Percentiles rank a stretch among this genome's conserved stretches.
Evolutionary conservation across 192 early-diverging fungal genomes (phyloP).

Genomic region (Linnemannia exigua): DNA sequence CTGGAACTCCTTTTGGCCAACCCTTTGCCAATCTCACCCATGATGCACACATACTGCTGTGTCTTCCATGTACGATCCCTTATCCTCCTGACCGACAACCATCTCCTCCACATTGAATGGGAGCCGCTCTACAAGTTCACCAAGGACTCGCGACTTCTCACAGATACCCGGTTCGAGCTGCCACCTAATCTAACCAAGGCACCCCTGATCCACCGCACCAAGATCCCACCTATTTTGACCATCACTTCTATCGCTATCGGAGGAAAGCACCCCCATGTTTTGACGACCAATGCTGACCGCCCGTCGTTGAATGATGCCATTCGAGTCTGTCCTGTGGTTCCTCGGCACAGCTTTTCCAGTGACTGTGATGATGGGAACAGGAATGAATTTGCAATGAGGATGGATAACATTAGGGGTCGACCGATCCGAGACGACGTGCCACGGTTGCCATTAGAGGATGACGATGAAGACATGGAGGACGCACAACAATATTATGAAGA

Average conservation of each 20-base stretch:
- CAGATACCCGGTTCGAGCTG: slow-evolving; percentile 35
- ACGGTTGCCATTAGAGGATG: background rate
- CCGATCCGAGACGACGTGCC: background rate
- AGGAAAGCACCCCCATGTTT: slow-evolving; percentile 40
- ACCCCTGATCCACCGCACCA: slow-evolving; percentile 34
- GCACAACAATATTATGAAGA: background rate
- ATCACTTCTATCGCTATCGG: slow-evolving; percentile 54
- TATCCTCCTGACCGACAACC: slow-evolving; percentile 40
- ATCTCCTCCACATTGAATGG: slow-evolving; percentile 48
- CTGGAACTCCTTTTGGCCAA: slow-evolving; percentile 22
- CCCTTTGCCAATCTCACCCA: slow-evolving; percentile 14
- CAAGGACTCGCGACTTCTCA: slow-evolving; percentile 8
- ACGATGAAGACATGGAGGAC: slow-evolving; percentile 2
- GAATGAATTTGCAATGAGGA: background rate
- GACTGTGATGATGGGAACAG: background rate
- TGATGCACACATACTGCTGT: slow-evolving; percentile 25
- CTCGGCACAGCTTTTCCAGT: background rate
- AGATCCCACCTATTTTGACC: slow-evolving; percentile 41
- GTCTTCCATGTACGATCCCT: slow-evolving; percentile 52
- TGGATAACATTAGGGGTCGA: background rate
- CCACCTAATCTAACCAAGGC: slow-evolving; percentile 39
- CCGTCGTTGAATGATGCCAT: slow-evolving; percentile 39
- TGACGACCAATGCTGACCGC: slow-evolving; percentile 52
- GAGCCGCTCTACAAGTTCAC: slow-evolving; percentile 32
- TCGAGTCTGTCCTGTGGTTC: slow-evolving; percentile 39